phyloP scores from a whole-genome alignment of 306 rosid species.

The Cicer cuneatum region DNA sequence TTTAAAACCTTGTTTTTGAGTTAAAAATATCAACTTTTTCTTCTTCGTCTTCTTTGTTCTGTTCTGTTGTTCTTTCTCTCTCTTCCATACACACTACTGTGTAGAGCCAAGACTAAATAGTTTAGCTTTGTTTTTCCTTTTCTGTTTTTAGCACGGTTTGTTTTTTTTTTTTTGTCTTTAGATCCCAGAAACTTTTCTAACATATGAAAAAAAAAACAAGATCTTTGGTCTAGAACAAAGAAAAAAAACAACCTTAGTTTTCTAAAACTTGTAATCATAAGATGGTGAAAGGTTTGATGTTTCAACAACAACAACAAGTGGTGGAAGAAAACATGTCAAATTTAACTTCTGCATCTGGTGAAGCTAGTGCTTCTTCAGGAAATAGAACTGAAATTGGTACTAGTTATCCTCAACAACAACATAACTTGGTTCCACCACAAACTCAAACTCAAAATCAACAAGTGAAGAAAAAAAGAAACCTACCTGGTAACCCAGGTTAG shows the following conservation, averaged over 20 bases:
- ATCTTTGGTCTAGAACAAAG: conserved; percentile 49
- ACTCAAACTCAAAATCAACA: conserved; percentile 53
- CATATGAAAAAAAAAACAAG: conserved; percentile 53
- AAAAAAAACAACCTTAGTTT: conserved; percentile 38
- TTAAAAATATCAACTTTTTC: background rate
- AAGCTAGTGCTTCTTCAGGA: conserved; percentile 88
- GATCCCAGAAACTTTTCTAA: conserved; percentile 51
- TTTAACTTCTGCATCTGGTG: conserved; percentile 91
- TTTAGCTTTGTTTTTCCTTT: conserved; percentile 35
- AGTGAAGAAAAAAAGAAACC: conserved; percentile 82
- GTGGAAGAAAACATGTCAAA: conserved; percentile 94
- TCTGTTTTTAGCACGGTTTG: conserved; percentile 39
- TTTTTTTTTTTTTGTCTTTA: conserved; percentile 45
- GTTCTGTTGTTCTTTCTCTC: conserved; percentile 39
- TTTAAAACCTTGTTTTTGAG: conserved; percentile 34
- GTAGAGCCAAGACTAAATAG: background rate
- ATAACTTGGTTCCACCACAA: conserved; percentile 55
- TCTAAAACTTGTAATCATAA: conserved; percentile 35
- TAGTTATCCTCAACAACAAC: conserved; percentile 58
- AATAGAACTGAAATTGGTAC: conserved; percentile 67
- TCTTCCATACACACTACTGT: conserved; percentile 21
- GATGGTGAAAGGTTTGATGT: conserved; percentile 64
- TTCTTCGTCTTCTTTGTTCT: conserved; percentile 36
- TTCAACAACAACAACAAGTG: conserved; percentile 60
- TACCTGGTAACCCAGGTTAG: conserved; percentile 97